Evolutionary conservation across 352 stramenopile genomes (phyloP).

Genomic region (Phytophthora cactorum): DNA sequence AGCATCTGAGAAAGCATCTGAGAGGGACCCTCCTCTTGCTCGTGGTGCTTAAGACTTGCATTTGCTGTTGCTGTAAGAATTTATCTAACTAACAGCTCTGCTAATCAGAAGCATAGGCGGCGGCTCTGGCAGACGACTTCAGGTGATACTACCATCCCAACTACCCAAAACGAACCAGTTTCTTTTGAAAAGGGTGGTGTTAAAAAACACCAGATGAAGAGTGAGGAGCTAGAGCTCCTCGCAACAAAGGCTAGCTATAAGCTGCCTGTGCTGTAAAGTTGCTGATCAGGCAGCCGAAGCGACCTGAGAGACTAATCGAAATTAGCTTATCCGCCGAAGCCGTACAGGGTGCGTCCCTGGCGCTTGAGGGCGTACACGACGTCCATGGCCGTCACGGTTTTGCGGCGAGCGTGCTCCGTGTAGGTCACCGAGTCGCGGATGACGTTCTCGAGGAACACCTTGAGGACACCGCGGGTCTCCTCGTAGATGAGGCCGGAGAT

Average conservation of each 20-base stretch:
- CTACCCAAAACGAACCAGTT: slow-evolving; percentile 6
- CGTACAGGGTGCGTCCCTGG: slow-evolving; percentile 96
- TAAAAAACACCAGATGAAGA: slow-evolving; percentile 52
- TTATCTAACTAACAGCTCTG: neutral
- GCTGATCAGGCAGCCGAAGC: slow-evolving; percentile 61
- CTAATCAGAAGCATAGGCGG: too few relatives aligned
- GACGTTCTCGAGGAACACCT: slow-evolving; percentile 99
- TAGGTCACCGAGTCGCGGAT: slow-evolving; percentile 97
- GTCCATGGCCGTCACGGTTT: slow-evolving; percentile 98
- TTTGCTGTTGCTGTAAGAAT: too few relatives aligned
- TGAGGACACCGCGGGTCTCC: slow-evolving; percentile 97
- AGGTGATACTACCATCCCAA: too few relatives aligned
- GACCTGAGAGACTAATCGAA: slow-evolving; percentile 48
- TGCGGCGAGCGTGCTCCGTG: slow-evolving; percentile 95
- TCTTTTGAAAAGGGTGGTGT: slow-evolving; percentile 46
- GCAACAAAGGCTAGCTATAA: slow-evolving; percentile 5
- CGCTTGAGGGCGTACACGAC: slow-evolving; percentile 98
- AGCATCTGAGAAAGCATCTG: too few relatives aligned
- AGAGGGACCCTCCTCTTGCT: too few relatives aligned
- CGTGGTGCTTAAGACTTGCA: too few relatives aligned
- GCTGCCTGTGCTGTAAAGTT: slow-evolving; percentile 7
- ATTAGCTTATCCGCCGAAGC: slow-evolving; percentile 86
- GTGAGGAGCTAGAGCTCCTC: slow-evolving; percentile 7
- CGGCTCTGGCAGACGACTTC: too few relatives aligned
- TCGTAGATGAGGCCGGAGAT: slow-evolving; percentile 99